phyloP scores from a whole-genome alignment of 2,329 filamentous ascomycete species.

The Trichophyton mentagrophytes region DNA sequence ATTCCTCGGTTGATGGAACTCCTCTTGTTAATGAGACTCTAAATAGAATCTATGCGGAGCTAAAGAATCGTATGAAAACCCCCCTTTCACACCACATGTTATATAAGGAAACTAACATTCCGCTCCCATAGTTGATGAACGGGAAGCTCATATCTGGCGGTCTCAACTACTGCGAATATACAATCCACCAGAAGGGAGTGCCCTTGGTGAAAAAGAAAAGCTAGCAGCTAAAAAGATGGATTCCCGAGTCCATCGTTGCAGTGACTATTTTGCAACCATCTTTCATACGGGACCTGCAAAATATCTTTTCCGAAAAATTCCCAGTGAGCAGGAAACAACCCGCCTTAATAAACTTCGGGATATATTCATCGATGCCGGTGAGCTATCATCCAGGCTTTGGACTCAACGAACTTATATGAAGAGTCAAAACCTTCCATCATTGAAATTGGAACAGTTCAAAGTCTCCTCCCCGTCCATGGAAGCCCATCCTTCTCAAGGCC shows the following conservation, averaged over 20 bases:
- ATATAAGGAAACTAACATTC: not conserved
- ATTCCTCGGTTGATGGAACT: not conserved
- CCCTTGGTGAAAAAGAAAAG: not conserved
- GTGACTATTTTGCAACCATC: conserved; percentile 2
- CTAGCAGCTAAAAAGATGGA: not conserved
- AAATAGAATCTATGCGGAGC: not conserved
- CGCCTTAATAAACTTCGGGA: conserved; percentile 1
- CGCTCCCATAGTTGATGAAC: conserved; percentile 9
- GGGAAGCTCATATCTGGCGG: conserved; percentile 16
- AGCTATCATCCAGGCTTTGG: conserved; percentile 15
- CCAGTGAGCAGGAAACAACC: not conserved
- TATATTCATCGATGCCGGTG: conserved; percentile 10
- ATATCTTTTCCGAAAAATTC: not conserved
- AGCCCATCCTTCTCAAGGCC: conserved; percentile 16
- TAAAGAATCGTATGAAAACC: not conserved
- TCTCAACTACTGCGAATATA: conserved; percentile 15
- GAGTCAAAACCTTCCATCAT: not conserved
- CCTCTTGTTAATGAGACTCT: not conserved
- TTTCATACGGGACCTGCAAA: not conserved
- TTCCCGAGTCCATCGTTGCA: not conserved
- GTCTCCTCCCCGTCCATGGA: conserved; percentile 7
- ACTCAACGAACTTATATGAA: conserved; percentile 13
- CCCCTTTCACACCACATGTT: not conserved
- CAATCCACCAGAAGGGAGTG: conserved; percentile 1
- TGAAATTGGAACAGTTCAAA: conserved; percentile 3